A percentile compares a stretch with the other conserved stretches of the same genome.
phyloP scores from a whole-genome alignment of 805 yeast species.

The Lipomyces yamanashiensis region DNA sequence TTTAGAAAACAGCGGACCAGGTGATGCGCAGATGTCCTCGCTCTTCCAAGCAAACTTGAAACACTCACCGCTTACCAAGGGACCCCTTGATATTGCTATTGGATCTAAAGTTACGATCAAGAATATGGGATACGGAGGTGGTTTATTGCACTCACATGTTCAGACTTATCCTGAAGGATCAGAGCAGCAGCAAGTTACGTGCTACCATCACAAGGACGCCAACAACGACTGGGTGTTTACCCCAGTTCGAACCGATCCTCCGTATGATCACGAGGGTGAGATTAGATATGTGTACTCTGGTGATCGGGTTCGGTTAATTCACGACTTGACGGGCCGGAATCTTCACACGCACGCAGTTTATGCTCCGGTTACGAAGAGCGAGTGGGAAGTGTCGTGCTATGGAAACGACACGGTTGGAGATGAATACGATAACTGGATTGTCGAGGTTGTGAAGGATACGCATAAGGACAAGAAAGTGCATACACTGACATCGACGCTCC shows the following conservation, averaged over 20 bases:
- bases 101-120: slow-evolving; percentile 69
- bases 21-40: slow-evolving; percentile 89
- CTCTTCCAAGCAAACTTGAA: slow-evolving; percentile 85
- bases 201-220: slow-evolving; percentile 84
- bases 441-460: slow-evolving; percentile 70
- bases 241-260: slow-evolving; percentile 38
- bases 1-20: slow-evolving; percentile 83
- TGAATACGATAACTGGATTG: slow-evolving; percentile 83
- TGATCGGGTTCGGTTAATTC: slow-evolving; percentile 71
- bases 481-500: slow-evolving; percentile 82
- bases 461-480: slow-evolving; percentile 65
- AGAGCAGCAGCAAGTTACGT: slow-evolving; percentile 90
- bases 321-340: slow-evolving; percentile 70
- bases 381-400: slow-evolving; percentile 86
- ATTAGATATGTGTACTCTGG: slow-evolving; percentile 58
- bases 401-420: slow-evolving; percentile 77
- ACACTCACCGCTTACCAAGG: slow-evolving; percentile 65
- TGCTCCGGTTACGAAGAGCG: slow-evolving; percentile 70
- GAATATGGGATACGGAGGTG: slow-evolving; percentile 72
- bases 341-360: slow-evolving; percentile 81
- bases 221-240: slow-evolving; percentile 79
- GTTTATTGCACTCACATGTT: slow-evolving; percentile 83
- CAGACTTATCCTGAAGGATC: slow-evolving; percentile 91
- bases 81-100: slow-evolving; percentile 67
- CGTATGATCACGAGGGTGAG: slow-evolving; percentile 42